Percentiles rank a stretch among this genome's conserved stretches.
Evolutionary conservation across 148 eudicot genomes (phyloP).

Genomic region (Fagopyrum esculentum): DNA sequence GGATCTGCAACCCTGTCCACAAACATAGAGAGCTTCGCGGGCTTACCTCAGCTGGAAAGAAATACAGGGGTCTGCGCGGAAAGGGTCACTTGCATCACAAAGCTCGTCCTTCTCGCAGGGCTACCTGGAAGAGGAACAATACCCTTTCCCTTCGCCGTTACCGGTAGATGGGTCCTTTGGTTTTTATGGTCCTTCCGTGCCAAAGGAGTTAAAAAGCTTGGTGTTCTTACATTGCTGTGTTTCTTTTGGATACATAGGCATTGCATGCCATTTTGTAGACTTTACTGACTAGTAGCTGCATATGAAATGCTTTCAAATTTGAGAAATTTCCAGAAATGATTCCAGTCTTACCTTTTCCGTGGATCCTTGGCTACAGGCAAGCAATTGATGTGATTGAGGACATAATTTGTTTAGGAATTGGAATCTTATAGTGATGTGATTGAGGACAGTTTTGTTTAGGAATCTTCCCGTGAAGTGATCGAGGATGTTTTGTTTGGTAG

Average conservation of each 20-base stretch:
- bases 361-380: background rate
- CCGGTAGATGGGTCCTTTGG: conserved; percentile 19
- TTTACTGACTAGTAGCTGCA: background rate
- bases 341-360: background rate
- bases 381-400: background rate
- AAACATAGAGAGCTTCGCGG: conserved; percentile 51
- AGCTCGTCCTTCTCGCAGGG: conserved; percentile 43
- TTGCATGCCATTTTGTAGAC: background rate
- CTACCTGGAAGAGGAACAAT: conserved; percentile 50
- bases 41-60: conserved; percentile 47
- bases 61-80: conserved; percentile 46
- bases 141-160: conserved; percentile 46
- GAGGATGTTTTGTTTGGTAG: no score
- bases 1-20: conserved; percentile 54
- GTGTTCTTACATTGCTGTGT: background rate
- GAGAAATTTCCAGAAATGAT: background rate
- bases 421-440: background rate
- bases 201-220: background rate
- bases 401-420: background rate
- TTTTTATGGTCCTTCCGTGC: background rate
- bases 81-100: conserved; percentile 41
- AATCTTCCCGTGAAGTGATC: no score
- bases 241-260: background rate
- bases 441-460: no score
- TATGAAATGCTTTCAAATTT: background rate